These are phyloP conservation scores for Trichophaea hybrida DNA, from an alignment of 2,329 filamentous ascomycete genomes.

Conservation along the genomic window DNA sequence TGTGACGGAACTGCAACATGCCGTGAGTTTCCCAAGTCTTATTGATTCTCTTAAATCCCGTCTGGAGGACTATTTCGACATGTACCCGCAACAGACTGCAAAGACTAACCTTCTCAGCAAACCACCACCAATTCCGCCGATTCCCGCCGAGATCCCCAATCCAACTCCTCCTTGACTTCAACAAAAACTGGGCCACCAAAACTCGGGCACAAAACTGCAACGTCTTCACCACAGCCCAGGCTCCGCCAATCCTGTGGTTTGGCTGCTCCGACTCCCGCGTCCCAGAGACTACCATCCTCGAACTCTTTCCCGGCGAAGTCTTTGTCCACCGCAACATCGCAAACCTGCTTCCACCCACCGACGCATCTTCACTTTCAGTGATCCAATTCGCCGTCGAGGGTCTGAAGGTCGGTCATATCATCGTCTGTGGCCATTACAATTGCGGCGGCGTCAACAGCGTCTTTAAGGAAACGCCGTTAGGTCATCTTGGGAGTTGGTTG, in stretches of 20 bases:
- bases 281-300: conserved; percentile 68
- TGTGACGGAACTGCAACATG: no score
- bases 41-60: no score
- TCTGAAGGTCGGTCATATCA: conserved; percentile 52
- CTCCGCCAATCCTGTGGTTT: conserved; percentile 54
- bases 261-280: conserved; percentile 76
- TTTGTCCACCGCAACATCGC: conserved; percentile 87
- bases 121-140: no score
- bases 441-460: conserved; percentile 55
- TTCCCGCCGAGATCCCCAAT: no score
- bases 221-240: conserved; percentile 24
- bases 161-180: conserved; percentile 23
- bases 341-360: conserved; percentile 61
- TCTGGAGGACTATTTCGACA: no score
- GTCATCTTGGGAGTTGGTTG: conserved; percentile 48
- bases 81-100: no score
- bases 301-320: conserved; percentile 66
- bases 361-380: conserved; percentile 60
- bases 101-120: no score
- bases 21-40: no score
- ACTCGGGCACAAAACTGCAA: conserved; percentile 26
- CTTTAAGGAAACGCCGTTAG: conserved; percentile 37
- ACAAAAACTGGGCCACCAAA: conserved; percentile 24
- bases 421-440: conserved; percentile 53
- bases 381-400: conserved; percentile 65